Evolutionary conservation across 257 asterid species (phyloP), one percentile per base, ranked within the genome.

Genomic region (Schizonepeta tenuifolia): DNA sequence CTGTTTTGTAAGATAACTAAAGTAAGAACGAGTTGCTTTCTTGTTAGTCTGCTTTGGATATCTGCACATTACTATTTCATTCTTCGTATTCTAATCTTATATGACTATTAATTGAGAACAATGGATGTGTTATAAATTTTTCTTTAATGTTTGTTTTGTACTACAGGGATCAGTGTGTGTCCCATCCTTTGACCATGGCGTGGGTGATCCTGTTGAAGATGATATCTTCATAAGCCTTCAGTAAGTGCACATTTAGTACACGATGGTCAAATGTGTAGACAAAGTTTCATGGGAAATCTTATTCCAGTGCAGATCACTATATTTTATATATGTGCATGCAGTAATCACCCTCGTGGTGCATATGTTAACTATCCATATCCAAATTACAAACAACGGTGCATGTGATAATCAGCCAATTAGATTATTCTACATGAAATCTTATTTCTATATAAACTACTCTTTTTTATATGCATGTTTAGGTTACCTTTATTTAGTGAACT

Each of bases 161-260:
- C 31, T 44, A 18, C 82, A 94, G 97, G 97, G 99, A 77, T 88
- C 90, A 28, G 97, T 84, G 24, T 91, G 80, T 80, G 94, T 74
- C 76, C 97, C 99, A 69, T 89, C 97, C 36, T 94, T 94, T 73
- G 87, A 94, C 86, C 99, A 94, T 75, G 97, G 99, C 67, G 88
- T 88, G 62, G 97, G 99, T 66, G 97, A 94, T 84, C 99, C 99
- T 36, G 78, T 88, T 65, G 97, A 94, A 87, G 97, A 94, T 83
- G 96, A 88, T 78, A 84, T 94, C 77, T 88, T 86, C 78, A 86
- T 94, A 74, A 89, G 83, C 81, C 85, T 88, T 81, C 88, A 93
- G 99, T 94, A 85, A 85, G 93, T 81, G 63, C 33, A 56, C 56
- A 14, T 65, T 33, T 67, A 24, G 40, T 73, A 68, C 65, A 24